Percentiles rank a stretch among this genome's conserved stretches.
phyloP scores from a whole-genome alignment of 2,329 filamentous ascomycete species.

The Clonostachys rosea region DNA sequence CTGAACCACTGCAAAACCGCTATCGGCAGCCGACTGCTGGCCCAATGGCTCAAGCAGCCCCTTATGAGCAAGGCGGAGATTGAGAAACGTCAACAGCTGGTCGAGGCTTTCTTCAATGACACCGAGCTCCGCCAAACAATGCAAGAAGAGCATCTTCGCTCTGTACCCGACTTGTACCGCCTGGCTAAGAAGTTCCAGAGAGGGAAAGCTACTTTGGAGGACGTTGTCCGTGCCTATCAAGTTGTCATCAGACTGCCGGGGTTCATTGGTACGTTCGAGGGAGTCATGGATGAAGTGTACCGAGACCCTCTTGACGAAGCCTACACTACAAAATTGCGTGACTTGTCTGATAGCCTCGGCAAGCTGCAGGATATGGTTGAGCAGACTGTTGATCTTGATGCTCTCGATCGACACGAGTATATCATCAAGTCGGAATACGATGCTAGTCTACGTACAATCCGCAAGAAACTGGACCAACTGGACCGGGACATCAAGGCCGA shows the following conservation, averaged over 20 bases:
- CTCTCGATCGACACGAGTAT: slow-evolving; percentile 94
- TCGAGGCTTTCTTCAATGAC: slow-evolving; percentile 90
- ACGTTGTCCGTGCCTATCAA: slow-evolving; percentile 93
- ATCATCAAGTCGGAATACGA: slow-evolving; percentile 99
- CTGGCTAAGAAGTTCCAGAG: slow-evolving; percentile 93
- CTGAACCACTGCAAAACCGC: slow-evolving; percentile 98
- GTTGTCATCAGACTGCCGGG: slow-evolving; percentile 88
- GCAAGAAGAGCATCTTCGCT: slow-evolving; percentile 91
- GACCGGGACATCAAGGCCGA: slow-evolving; percentile 79
- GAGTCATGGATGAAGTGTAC: slow-evolving; percentile 93
- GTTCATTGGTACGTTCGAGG: slow-evolving; percentile 84
- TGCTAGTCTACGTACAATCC: slow-evolving; percentile 79
- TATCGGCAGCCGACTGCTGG: slow-evolving; percentile 80
- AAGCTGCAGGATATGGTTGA: slow-evolving; percentile 98
- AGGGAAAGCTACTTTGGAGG: slow-evolving; percentile 85
- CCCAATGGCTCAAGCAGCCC: slow-evolving; percentile 97
- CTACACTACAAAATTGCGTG: slow-evolving; percentile 79
- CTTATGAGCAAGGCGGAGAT: slow-evolving; percentile 90
- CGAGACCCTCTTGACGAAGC: slow-evolving; percentile 79
- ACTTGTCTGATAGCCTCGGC: slow-evolving; percentile 71
- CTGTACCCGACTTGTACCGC: slow-evolving; percentile 90
- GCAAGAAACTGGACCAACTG: slow-evolving; percentile 83
- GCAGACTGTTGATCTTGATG: slow-evolving; percentile 93
- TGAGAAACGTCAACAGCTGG: slow-evolving; percentile 84
- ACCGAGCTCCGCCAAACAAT: slow-evolving; percentile 92